phyloP scores from a whole-genome alignment of 2,329 filamentous ascomycete genomes.

The Bipolaris sorokiniana region DNA sequence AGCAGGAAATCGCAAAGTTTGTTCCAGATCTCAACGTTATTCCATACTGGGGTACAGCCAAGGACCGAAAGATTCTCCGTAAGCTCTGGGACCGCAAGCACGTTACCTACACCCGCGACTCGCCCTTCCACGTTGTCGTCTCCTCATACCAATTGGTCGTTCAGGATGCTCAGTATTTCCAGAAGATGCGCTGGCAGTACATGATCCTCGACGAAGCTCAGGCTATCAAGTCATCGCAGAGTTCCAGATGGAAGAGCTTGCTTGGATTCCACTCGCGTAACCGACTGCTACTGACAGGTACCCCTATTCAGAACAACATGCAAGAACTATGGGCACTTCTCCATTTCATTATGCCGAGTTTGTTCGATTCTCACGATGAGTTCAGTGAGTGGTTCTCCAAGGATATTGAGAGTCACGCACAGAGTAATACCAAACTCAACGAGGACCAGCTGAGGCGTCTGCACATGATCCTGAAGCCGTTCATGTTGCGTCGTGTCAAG shows the following conservation, averaged over 20 bases:
- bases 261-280: conserved; percentile 95
- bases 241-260: conserved; percentile 95
- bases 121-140: conserved; percentile 92
- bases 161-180: conserved; percentile 94
- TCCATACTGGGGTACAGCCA: conserved; percentile 95
- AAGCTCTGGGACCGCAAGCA: conserved; percentile 99
- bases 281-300: conserved; percentile 89
- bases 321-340: conserved; percentile 96
- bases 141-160: conserved; percentile 98
- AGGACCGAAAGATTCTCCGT: conserved; percentile 91
- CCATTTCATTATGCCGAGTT: conserved; percentile 99
- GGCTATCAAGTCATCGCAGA: conserved; percentile 97
- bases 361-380: conserved; percentile 93
- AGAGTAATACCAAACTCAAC: conserved; percentile 99
- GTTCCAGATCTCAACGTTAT: conserved; percentile 93
- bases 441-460: conserved; percentile 96
- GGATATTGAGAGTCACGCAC: conserved; percentile 96
- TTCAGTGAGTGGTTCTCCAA: conserved; percentile 96
- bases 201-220: conserved; percentile 99
- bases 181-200: conserved; percentile 99
- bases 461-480: conserved; percentile 98
- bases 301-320: conserved; percentile 99
- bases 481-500: conserved; percentile 99
- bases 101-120: conserved; percentile 90
- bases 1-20: conserved; percentile 95